Percentiles rank a stretch among this genome's conserved stretches.
Conservation (phyloP, 1,284 basidiomycete genomes). For the Porodaedalea pini region DNA sequence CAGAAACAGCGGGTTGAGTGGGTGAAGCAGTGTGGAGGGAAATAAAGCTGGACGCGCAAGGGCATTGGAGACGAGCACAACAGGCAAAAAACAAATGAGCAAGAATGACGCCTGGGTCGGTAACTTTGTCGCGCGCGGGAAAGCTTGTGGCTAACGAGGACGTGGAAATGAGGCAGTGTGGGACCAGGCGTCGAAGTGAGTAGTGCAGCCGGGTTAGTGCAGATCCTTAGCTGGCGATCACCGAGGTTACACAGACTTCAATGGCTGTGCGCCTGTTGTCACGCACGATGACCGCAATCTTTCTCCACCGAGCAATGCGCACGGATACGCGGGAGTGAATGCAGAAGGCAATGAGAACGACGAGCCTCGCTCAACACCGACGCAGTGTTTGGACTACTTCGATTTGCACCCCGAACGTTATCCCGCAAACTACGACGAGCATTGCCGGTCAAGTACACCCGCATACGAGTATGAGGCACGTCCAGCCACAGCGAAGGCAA, state of each 20-base stretch:
- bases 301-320: constrained; percentile 10
- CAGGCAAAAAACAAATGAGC: constrained; percentile 52
- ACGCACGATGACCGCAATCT: constrained; percentile 23
- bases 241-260: constrained; percentile 68
- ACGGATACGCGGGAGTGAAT: constrained; percentile 19
- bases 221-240: constrained; percentile 69
- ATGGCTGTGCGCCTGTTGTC: constrained; percentile 56
- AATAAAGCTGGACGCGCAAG: constrained; percentile 28
- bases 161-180: constrained; percentile 35
- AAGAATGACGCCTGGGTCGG: constrained; percentile 79
- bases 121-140: constrained; percentile 69
- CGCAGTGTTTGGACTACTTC: constrained; percentile 58
- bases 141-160: constrained; percentile 62
- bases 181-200: constrained; percentile 14
- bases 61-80: constrained; percentile 26
- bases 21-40: constrained; percentile 26
- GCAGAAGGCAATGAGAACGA: constrained; percentile 19
- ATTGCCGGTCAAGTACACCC: constrained; percentile 21
- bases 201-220: constrained; percentile 34
- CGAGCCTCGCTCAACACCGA: constrained; percentile 20
- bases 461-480: constrained; percentile 35
- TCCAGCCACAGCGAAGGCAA: constrained; percentile 21
- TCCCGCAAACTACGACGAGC: not conserved
- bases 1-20: constrained; percentile 54
- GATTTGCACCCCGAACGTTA: constrained; percentile 56